These are phyloP conservation scores for Lichtheimia ornata DNA, from an alignment of 371 early-diverging fungal genomes.

Conservation along the genomic window DNA sequence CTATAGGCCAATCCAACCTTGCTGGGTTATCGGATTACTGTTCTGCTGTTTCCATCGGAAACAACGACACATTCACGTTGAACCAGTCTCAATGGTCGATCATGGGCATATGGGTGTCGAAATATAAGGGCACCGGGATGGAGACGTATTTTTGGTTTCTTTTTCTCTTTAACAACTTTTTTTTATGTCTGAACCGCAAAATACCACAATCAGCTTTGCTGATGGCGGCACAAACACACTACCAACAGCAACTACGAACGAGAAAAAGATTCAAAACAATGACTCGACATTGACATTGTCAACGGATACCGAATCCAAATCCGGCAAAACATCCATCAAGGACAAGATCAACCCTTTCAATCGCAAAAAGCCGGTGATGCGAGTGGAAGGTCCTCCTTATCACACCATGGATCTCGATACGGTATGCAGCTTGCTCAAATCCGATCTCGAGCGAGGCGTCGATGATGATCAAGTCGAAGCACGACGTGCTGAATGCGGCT, in stretches of 20 bases:
- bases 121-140: not conserved
- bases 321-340: constrained; percentile 39
- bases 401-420: constrained; percentile 59
- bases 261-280: constrained; percentile 23
- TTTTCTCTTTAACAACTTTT: not conserved
- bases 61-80: not conserved
- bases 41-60: constrained; percentile 4
- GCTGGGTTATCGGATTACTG: not conserved
- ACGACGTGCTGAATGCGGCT: constrained; percentile 59
- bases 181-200: constrained; percentile 3
- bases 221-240: constrained; percentile 2
- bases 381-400: constrained; percentile 49
- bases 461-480: constrained; percentile 47
- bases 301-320: constrained; percentile 30
- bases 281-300: constrained; percentile 29
- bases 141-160: not conserved
- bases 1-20: constrained; percentile 2
- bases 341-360: constrained; percentile 38
- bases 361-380: constrained; percentile 14
- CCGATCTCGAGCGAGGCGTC: constrained; percentile 65
- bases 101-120: not conserved
- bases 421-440: constrained; percentile 58
- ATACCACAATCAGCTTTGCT: constrained; percentile 23
- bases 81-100: no score
- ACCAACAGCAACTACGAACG: not conserved